Percentiles rank a stretch among this genome's conserved stretches.
Evolutionary conservation across 164 flowering plant species (phyloP).

Genomic region (Platanus orientalis): DNA sequence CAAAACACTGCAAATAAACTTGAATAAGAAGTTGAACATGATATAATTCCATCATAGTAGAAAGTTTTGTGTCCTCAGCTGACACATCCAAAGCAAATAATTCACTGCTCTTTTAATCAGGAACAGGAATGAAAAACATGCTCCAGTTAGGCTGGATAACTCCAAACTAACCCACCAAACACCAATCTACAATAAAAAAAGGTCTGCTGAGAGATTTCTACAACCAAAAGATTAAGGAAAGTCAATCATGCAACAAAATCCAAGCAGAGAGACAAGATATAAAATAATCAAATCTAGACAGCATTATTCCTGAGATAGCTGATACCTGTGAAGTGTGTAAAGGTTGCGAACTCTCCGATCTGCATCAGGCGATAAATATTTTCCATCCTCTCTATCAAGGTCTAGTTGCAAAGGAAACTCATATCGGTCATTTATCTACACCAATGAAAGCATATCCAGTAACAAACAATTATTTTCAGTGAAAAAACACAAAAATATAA

Average conservation of each 20-base stretch:
- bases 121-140: too few relatives aligned
- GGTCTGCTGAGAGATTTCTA: too few relatives aligned
- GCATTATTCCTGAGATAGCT: neutral
- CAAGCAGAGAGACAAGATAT: neutral
- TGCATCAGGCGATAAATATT: constrained; percentile 62
- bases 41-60: too few relatives aligned
- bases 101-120: too few relatives aligned
- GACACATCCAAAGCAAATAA: too few relatives aligned
- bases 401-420: constrained; percentile 71
- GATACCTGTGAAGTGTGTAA: constrained; percentile 62
- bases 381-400: constrained; percentile 57
- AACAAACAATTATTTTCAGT: neutral
- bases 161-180: too few relatives aligned
- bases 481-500: neutral
- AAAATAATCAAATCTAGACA: neutral
- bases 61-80: too few relatives aligned
- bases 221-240: too few relatives aligned
- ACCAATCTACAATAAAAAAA: too few relatives aligned
- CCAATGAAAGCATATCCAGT: neutral
- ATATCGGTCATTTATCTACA: constrained; percentile 68
- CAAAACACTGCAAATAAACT: constrained; percentile 44
- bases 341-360: constrained; percentile 59
- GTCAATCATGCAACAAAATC: neutral
- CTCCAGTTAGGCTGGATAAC: too few relatives aligned
- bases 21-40: neutral